phyloP scores from a whole-genome alignment of 495 filamentous ascomycete species.

The Hyphodiscus hymeniophilus region DNA sequence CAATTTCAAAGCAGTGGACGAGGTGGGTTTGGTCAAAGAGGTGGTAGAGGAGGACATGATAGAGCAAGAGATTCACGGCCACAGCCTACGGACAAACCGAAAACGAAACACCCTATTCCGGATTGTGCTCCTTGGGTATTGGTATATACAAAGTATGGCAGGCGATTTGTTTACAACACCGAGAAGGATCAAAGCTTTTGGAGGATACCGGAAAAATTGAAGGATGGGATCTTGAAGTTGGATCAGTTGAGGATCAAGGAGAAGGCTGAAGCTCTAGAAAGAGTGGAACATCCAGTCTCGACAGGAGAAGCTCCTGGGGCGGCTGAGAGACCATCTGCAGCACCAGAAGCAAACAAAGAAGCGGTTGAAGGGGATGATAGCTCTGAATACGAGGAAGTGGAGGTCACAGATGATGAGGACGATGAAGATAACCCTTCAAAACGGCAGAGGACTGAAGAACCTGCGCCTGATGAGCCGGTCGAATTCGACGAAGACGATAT shows the following conservation, averaged over 20 bases:
- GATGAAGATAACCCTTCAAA: slow-evolving; percentile 46
- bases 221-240: slow-evolving; percentile 69
- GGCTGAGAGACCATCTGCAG: slow-evolving; percentile 6
- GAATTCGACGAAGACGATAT: slow-evolving; percentile 97
- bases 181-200: slow-evolving; percentile 83
- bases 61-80: slow-evolving; percentile 23
- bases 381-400: slow-evolving; percentile 80
- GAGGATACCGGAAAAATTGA: slow-evolving; percentile 78
- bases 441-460: slow-evolving; percentile 56
- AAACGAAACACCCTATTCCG: slow-evolving; percentile 68
- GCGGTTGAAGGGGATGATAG: slow-evolving; percentile 36
- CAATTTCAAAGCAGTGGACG: slow-evolving; percentile 22
- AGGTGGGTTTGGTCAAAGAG: slow-evolving; percentile 27
- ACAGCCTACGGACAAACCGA: slow-evolving; percentile 71
- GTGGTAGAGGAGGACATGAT: slow-evolving; percentile 23
- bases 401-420: slow-evolving; percentile 61
- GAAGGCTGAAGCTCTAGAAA: slow-evolving; percentile 31
- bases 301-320: slow-evolving; percentile 6
- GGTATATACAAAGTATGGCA: slow-evolving; percentile 80
- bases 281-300: slow-evolving; percentile 15
- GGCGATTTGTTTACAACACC: slow-evolving; percentile 82
- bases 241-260: slow-evolving; percentile 48
- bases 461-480: slow-evolving; percentile 45
- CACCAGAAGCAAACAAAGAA: slow-evolving; percentile 5
- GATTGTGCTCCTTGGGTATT: slow-evolving; percentile 84